These are phyloP conservation scores for Paragyromitra xinjiangensis DNA, from an alignment of 495 filamentous ascomycete genomes.

Conservation along the genomic window DNA sequence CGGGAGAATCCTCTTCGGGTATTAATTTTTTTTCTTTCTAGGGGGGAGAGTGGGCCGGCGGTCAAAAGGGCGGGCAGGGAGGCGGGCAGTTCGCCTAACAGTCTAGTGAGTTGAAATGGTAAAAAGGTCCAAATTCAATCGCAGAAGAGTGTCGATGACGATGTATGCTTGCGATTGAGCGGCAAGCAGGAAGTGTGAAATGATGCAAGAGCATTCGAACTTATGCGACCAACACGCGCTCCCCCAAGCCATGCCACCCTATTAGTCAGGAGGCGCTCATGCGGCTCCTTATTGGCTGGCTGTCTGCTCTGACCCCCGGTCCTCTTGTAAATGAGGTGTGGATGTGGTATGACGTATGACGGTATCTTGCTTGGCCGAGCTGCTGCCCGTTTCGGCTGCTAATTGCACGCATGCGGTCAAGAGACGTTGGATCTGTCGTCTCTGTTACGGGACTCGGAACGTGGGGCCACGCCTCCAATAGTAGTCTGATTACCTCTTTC, in stretches of 20 bases:
- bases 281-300: constrained; percentile 29
- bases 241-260: constrained; percentile 24
- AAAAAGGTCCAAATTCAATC: constrained; percentile 30
- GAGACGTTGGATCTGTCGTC: constrained; percentile 27
- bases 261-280: constrained; percentile 45
- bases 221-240: constrained; percentile 51
- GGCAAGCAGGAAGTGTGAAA: constrained; percentile 34
- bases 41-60: constrained; percentile 16
- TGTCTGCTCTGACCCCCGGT: constrained; percentile 26
- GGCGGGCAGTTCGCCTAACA: constrained; percentile 27
- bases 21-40: not conserved
- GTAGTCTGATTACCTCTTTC: not conserved
- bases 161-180: constrained; percentile 50
- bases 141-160: constrained; percentile 42
- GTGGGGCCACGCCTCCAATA: constrained; percentile 45
- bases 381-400: constrained; percentile 46
- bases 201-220: constrained; percentile 49
- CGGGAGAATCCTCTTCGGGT: not conserved
- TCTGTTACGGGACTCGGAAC: constrained; percentile 39
- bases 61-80: constrained; percentile 36
- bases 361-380: constrained; percentile 38
- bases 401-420: constrained; percentile 44
- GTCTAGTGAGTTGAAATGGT: constrained; percentile 10
- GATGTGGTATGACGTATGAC: constrained; percentile 45
- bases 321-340: constrained; percentile 40